These are phyloP conservation scores for Areca catechu DNA, from an alignment of 176 grass and related monocot genomes.

Conservation along the genomic window DNA sequence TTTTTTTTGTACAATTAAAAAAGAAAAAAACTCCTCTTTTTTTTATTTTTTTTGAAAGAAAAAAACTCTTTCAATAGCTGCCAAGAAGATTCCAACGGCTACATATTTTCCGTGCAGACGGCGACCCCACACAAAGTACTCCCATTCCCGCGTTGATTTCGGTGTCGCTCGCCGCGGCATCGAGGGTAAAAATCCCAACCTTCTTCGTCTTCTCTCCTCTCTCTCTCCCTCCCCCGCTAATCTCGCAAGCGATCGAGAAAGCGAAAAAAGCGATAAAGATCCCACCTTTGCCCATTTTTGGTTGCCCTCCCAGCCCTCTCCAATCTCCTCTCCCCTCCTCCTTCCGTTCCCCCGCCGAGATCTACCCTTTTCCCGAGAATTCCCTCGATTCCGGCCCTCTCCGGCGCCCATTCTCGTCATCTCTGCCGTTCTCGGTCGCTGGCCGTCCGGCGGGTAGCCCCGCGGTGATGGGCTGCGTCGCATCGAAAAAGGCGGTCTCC, in stretches of 20 bases:
- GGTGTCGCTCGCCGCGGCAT: not conserved
- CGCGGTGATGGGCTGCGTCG: slow-evolving; percentile 68
- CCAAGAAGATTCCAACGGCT: slow-evolving; percentile 12
- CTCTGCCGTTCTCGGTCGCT: not conserved
- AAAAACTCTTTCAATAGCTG: no score
- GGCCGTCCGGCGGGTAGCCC: not conserved
- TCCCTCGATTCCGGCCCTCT: no score
- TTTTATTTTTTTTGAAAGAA: no score
- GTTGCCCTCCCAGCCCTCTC: no score
- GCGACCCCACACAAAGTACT: no score
- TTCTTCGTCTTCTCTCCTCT: no score
- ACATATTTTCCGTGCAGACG: not conserved
- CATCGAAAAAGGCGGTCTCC: slow-evolving; percentile 70
- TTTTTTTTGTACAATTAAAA: no score
- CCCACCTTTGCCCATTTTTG: no score
- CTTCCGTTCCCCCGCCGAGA: not conserved
- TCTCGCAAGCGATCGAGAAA: slow-evolving; percentile 2
- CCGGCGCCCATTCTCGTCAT: not conserved
- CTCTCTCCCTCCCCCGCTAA: slow-evolving; percentile 12
- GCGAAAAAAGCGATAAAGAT: no score
- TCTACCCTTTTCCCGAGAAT: no score
- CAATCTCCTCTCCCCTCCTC: not conserved
- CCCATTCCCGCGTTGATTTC: slow-evolving; percentile 38
- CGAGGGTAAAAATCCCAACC: no score
- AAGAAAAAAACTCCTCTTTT: no score